Evolutionary conservation across 352 stramenopile genomes (phyloP), one percentile per base, ranked within the genome.

Genomic region (Globisporangium alternatum): DNA sequence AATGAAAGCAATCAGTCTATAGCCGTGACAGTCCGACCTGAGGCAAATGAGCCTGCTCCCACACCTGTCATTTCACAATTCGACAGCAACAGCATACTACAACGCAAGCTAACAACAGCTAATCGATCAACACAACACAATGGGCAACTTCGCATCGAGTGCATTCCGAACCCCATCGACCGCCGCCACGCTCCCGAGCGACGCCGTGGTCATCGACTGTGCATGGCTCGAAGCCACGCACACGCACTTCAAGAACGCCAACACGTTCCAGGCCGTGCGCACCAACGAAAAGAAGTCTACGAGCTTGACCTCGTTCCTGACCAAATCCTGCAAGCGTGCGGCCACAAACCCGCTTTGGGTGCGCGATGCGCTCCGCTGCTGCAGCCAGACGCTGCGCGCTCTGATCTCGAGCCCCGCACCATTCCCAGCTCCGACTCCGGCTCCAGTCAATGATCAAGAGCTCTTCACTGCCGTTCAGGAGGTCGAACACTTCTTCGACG

Each of bases 141-240:
- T 88, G 78, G 75, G 77, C 69, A 85, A 83, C 73, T 68, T 74
- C 25, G 47, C 67, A 28, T 89, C 73, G 28, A 75, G 62, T 13
- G 41, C 60, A 37, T 58, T 74, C 41, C 51, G n/a, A 56, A 6
- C 8, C 15, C 52, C 19, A 39, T 39, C 49, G 10, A 17, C 68
- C 7, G 13, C 31, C 15, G 69, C 69, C 52, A 62, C 19, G 56
- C 56, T 64, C 51, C 64, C 56, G 45, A 60, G 56, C 49, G 57
- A 69, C 39, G 44, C 49, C 12, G 47, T 67, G 9, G 44, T 62
- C 43, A 58, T 67, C 22, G 54, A 67, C 45, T 67, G 55, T 54
- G 53, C 45, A 17, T 67, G 62, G 62, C 62, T 67, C 30, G 62
- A 69, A 64, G 56, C 64, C 56, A 69, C 56, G 12, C 64, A 69